These are phyloP conservation scores for Drechslera avenae DNA, from an alignment of 2,329 filamentous ascomycete species.

Conservation along the genomic window DNA sequence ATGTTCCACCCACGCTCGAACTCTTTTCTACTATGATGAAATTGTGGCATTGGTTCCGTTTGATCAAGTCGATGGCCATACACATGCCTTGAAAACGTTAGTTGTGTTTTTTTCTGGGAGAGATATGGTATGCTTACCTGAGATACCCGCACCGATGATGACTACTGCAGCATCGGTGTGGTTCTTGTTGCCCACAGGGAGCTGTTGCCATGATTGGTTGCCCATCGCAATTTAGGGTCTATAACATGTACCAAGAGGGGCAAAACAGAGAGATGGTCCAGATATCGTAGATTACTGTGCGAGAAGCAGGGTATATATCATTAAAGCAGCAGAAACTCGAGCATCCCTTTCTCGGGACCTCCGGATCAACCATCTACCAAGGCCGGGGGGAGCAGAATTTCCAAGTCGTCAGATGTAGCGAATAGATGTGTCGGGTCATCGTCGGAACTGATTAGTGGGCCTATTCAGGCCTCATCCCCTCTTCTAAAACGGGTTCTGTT, in stretches of 20 bases:
- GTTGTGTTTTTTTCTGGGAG: neutral
- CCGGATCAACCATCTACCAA: too few relatives aligned
- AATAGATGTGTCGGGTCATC: too few relatives aligned
- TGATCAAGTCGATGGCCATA: constrained; percentile 63
- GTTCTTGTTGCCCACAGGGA: constrained; percentile 56
- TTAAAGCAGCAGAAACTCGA: too few relatives aligned
- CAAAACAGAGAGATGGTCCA: neutral
- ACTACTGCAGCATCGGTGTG: constrained; percentile 60
- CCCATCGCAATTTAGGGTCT: constrained; percentile 37
- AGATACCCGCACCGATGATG: constrained; percentile 63
- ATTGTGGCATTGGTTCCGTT: constrained; percentile 57
- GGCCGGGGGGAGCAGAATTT: too few relatives aligned
- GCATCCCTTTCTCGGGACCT: too few relatives aligned
- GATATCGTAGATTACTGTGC: too few relatives aligned
- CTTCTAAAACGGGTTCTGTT: too few relatives aligned
- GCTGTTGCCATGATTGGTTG: constrained; percentile 53
- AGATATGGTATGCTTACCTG: constrained; percentile 43
- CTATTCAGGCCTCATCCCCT: too few relatives aligned
- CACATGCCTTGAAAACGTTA: constrained; percentile 53
- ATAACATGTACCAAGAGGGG: neutral
- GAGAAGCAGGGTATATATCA: too few relatives aligned
- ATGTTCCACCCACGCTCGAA: constrained; percentile 59
- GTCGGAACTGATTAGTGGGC: too few relatives aligned
- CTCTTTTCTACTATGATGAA: constrained; percentile 64
- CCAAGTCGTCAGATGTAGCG: too few relatives aligned